Evolutionary conservation across 2,329 filamentous ascomycete species (phyloP), one percentile per base, ranked within the genome.

Genomic region (Monilinia polystroma): DNA sequence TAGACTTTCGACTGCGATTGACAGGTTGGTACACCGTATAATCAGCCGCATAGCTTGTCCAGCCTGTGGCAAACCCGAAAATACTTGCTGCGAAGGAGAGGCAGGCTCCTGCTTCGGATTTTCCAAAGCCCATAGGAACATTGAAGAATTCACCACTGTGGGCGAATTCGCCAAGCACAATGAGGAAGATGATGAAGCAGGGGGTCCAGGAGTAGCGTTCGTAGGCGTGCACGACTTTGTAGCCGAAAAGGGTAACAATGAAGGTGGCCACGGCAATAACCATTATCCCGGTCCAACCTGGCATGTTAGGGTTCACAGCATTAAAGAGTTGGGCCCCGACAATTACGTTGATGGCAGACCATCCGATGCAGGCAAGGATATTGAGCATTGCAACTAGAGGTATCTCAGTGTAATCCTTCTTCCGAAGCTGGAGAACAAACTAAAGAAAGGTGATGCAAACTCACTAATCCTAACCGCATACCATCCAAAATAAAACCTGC

Each of bases 21-120:
- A 82, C 80, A 0, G 90, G 90, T 73, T 93, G 90, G 77, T 93
- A 93, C 62, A 92, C 89, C 29, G 89, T 92, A 77, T 93, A 94
- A 75, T 94, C 91, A 11, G 90, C 88, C 0, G 90, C 90, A 68
- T 88, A 90, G 8, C 84, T 84, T 1, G 88, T 87, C 90, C 91
- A 95, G 66, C 91, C 85, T 2, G 90, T 88, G 23, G 87, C 83
- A 74, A 90, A 89, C 51, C 89, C 85, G 76, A 86, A 89, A 45
- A 93, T 81, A 23, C 88, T 83, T 16, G 87, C 83, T 55, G 87
- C 84, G 73, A 90, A 90, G 66, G 86, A 87, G 56, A 95, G 81
- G 52, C 89, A 77, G 66, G 80, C 75, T 67, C 89, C 84, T 66
- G 89, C 78, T 74, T 92, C 89, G 0, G 81, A 78, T 2, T 75